Conservation (phyloP, 176 grass and related monocot genomes). For the Oryza officinalis region DNA sequence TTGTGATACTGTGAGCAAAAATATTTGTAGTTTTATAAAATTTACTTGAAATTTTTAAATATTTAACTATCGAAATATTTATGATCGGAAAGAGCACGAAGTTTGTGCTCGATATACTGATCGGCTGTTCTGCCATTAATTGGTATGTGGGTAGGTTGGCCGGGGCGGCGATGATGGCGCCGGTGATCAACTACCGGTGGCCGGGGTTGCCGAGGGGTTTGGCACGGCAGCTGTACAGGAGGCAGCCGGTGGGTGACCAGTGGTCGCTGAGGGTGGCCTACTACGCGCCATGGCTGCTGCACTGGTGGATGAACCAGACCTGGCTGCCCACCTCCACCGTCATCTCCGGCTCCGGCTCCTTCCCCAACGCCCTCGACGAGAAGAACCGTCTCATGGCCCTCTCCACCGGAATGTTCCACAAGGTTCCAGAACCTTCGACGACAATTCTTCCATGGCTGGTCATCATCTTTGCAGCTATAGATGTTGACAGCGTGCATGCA, state of each 20-base stretch:
- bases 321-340: conserved; percentile 79
- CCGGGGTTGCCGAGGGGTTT: conserved; percentile 52
- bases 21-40: too few relatives aligned
- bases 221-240: conserved; percentile 44
- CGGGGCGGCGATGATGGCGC: conserved; percentile 61
- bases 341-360: conserved; percentile 48
- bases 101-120: not conserved
- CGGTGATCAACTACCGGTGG: conserved; percentile 87
- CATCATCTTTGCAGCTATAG: too few relatives aligned
- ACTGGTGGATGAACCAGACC: conserved; percentile 84
- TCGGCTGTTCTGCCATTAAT: not conserved
- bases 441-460: not conserved
- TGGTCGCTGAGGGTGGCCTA: conserved; percentile 68
- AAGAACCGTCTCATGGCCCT: conserved; percentile 50
- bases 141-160: conserved; percentile 35
- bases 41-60: too few relatives aligned
- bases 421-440: conserved; percentile 32
- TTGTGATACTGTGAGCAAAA: too few relatives aligned
- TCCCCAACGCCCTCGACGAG: conserved; percentile 74
- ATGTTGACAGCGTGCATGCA: not conserved
- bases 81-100: too few relatives aligned
- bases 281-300: conserved; percentile 78
- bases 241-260: conserved; percentile 61
- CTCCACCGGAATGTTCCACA: conserved; percentile 45
- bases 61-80: too few relatives aligned